Evolutionary conservation across 768 basidiomycete genomes (phyloP), one percentile per base, ranked within the genome.

Genomic region (Russula sp.): DNA sequence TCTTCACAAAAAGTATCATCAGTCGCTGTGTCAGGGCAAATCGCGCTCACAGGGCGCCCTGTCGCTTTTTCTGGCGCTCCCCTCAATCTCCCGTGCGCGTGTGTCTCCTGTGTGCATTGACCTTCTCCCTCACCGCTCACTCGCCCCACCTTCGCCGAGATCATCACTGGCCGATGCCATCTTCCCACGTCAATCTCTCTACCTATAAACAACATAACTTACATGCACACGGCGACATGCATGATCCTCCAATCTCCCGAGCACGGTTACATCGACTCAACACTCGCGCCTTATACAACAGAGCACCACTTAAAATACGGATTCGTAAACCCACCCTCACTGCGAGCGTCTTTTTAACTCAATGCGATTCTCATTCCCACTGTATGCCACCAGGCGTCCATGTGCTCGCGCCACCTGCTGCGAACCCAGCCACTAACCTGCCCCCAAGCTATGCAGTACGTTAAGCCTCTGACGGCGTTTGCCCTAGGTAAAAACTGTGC

Each of bases 301-400:
- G 57, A 43, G 35, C 36, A 54, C 46, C 46, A 18, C 20, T 54
- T 54, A 43, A 39, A 58, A 59, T 59, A 43, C 48, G 45, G 57
- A 49, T 55, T 46, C 51, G 14, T 53, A n/a, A 58, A 46, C 16
- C 51, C 39, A 47, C 38, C 29, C 45, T 47, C 57, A 25, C 48
- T 38, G 43, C 50, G 47, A 54, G 62, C 62, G 62, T 52, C 57
- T 61, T 41, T 1, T 54, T 32, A 29, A 25, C 47, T 42, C 38
- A 39, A 53, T 53, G 20, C 61, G 56, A 58, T 63, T 63, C 61
- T 53, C 61, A 8, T 63, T 63, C 62, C 62, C 62, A 63, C 57
- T 63, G 56, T 39, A 63, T 59, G 62, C 62, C 62, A 55, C 62
- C 57, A 63, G 62, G 62, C 57, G 46, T 54, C 57, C 62, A 63